A percentile compares a stretch with the other conserved stretches of the same genome.
These are phyloP conservation scores for Aspergillus chevalieri DNA, from an alignment of 2,329 filamentous ascomycete genomes.

Conservation along the genomic window DNA sequence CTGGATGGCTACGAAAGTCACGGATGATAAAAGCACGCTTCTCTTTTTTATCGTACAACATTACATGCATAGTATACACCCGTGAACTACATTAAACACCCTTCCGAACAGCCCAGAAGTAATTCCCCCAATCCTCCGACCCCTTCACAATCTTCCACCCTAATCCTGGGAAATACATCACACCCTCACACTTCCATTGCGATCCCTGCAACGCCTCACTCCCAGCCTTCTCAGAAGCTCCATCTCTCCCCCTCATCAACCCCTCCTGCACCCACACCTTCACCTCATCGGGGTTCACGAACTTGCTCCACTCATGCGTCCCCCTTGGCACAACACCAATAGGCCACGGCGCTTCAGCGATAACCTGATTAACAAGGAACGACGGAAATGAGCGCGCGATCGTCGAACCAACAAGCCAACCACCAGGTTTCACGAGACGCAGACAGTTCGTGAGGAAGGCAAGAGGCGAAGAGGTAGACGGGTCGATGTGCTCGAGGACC, in stretches of 20 bases:
- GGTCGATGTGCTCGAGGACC: slow-evolving; percentile 85
- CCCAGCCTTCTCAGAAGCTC: slow-evolving; percentile 16
- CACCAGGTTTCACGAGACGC: slow-evolving; percentile 73
- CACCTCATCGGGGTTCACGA: slow-evolving; percentile 76
- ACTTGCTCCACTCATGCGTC: slow-evolving; percentile 95
- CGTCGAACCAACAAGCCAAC: slow-evolving; percentile 88
- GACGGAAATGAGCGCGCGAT: slow-evolving; percentile 85
- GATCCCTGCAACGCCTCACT: slow-evolving; percentile 23
- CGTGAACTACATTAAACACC: slow-evolving; percentile 19
- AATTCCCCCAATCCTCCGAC: slow-evolving; percentile 85
- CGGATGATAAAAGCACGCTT: not conserved
- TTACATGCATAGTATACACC: slow-evolving; percentile 2
- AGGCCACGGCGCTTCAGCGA: slow-evolving; percentile 72
- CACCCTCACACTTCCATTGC: slow-evolving; percentile 67
- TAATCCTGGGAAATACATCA: slow-evolving; percentile 81
- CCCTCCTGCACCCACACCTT: slow-evolving; percentile 36
- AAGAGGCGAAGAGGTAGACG: slow-evolving; percentile 67
- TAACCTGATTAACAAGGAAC: slow-evolving; percentile 85
- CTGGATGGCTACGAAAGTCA: too few relatives aligned
- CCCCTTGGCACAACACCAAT: slow-evolving; percentile 77
- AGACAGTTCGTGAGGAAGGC: slow-evolving; percentile 52
- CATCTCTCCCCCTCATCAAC: slow-evolving; percentile 46
- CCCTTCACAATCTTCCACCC: slow-evolving; percentile 81
- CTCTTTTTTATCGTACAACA: not conserved
- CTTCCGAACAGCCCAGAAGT: slow-evolving; percentile 82